phyloP scores from a whole-genome alignment of 495 filamentous ascomycete genomes.

The Cairneyella variabilis region DNA sequence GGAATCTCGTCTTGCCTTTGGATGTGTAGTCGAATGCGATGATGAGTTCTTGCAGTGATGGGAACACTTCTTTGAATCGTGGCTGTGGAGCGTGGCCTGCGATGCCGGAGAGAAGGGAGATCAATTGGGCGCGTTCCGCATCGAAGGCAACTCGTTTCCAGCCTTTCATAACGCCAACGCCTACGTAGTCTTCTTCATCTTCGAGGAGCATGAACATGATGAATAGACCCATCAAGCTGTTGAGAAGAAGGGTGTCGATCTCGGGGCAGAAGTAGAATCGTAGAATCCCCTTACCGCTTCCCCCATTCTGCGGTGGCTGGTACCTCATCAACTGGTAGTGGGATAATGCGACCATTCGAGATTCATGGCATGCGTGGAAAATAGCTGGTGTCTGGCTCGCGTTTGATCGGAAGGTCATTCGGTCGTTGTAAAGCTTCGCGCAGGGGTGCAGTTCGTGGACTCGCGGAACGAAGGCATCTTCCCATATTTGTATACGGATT shows the following conservation, averaged over 20 bases:
- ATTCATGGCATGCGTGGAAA: constrained; percentile 34
- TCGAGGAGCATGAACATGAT: constrained; percentile 26
- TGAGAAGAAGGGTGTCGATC: constrained; percentile 21
- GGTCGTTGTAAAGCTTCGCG: constrained; percentile 20
- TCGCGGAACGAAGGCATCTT: constrained; percentile 9
- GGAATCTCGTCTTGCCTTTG: constrained; percentile 22
- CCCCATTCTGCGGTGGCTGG: constrained; percentile 5
- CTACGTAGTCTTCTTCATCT: constrained; percentile 14
- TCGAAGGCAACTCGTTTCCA: constrained; percentile 25
- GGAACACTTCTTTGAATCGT: constrained; percentile 22
- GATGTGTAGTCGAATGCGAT: constrained; percentile 22
- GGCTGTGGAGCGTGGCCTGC: constrained; percentile 20
- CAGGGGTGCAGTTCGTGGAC: constrained; percentile 27
- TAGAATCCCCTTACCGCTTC: constrained; percentile 17
- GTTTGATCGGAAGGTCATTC: constrained; percentile 26
- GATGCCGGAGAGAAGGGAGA: constrained; percentile 20
- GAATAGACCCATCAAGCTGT: constrained; percentile 24
- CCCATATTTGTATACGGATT: constrained; percentile 24
- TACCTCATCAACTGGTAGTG: constrained; percentile 21
- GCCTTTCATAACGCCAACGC: constrained; percentile 18
- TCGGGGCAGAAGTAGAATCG: constrained; percentile 23
- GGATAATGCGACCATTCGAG: constrained; percentile 28
- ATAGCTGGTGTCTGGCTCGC: constrained; percentile 17
- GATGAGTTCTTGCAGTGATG: constrained; percentile 17
- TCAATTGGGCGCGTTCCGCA: constrained; percentile 25